Base-by-base conservation (phyloP, 2,329 filamentous ascomycete genomes). In the Aspergillus fumigatiaffinis region DNA sequence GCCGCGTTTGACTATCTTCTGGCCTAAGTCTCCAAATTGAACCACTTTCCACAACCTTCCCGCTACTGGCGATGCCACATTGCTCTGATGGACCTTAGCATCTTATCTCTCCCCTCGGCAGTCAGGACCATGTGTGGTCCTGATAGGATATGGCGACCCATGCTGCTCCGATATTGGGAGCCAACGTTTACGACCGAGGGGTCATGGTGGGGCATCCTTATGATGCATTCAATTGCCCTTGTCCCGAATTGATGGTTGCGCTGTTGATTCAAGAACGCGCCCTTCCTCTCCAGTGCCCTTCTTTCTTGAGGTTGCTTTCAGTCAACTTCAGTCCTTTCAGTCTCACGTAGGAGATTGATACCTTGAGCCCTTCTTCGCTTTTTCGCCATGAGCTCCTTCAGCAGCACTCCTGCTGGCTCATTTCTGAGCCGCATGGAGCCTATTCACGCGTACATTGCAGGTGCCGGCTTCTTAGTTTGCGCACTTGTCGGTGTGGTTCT, bases 401-500 rank as follows among this genome's bases (percentile, higher is more conserved):
- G 53, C 51, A 59, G 35, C 50, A 52, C 28, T 47, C 44, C 55
- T 44, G 48, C 52, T 52, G 60, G 58, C 35, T 52, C 58, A 21
- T 46, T 61, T 32, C 47, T 60, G 52, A 54, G 51, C 52, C 54
- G 56, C 28, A 63, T 71, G 65, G 66, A 70, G 58, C 68, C 63
- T 63, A 61, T 66, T 41, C 70, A 75, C 55, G 29, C 66, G 14
- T 73, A 73, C 58, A 73, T 75, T 57, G 69, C 65, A 20, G 63
- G 63, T n/a, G 63, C 65, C 28, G 72, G 69, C n/a, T 58, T 74
- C 42, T 56, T 69, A 51, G 71, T 76, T 42, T 68, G 68, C 42
- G 71, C 66, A 5, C 60, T 77, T n/a, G 68, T 77, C 2, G 66
- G 60, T 1, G 56, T 71, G 25, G 68, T 72, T 20, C 64, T 73